Evolutionary conservation across 352 stramenopile species (phyloP), one percentile per base, ranked within the genome.

Genomic region (Phytopythium kandeliae): DNA sequence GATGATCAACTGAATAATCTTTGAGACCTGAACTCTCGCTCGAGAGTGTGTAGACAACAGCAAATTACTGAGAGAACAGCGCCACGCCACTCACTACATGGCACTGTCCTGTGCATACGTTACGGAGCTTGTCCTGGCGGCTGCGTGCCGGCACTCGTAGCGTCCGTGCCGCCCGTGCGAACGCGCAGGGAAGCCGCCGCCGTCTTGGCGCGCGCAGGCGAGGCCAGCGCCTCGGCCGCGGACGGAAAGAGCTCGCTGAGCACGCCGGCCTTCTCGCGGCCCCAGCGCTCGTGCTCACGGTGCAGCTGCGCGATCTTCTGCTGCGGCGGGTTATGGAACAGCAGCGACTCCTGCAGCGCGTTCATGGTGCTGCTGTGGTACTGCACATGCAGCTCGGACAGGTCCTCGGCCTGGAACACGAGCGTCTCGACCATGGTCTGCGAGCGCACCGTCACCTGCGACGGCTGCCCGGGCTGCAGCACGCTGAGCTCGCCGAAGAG

Each of bases 1-100:
- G 64, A 83, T 88, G 77, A 88, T 88, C 70, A 77, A 85, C 69
- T 86, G 74, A 85, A 78, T 88, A 88, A 88, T 88, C 77, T 88
- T 88, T 88, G 77, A 88, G 77, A 88, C 71, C 77, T 88, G 74
- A 88, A 76, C 30, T 51, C 30, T 51, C 45, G 3, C 26, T 12
- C n/a, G 56, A 48, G 48, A 58, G 53, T 80, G 51, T 82, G 76
- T 81, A 77, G 76, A 81, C 60, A 85, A 80, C 59, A 51, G 62
- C 50, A 61, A 55, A 73, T 60, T n/a, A 48, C 69, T 88, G 77
- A 88, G 77, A 88, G 77, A 88, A 80, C 64, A 63, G 50, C 51
- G 11, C 44, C 15, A 31, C 28, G 10, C 28, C 28, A 33, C 28
- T n/a, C n/a, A n/a, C n/a, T n/a, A n/a, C n/a, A n/a, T n/a, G n/a